phyloP scores from a whole-genome alignment of 345 rosid genomes.

The Draba incana region DNA sequence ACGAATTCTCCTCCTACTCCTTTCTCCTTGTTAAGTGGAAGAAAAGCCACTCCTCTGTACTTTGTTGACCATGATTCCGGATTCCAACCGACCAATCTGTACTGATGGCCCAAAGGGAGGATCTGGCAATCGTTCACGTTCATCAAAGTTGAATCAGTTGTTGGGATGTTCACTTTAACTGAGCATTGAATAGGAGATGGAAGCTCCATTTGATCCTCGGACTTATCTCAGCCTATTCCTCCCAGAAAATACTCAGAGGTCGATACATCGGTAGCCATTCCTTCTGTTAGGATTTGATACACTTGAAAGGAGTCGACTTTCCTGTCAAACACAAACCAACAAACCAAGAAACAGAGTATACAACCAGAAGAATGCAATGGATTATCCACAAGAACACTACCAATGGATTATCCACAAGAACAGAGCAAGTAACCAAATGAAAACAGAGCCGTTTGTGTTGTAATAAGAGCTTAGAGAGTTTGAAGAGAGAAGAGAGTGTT shows the following conservation, averaged over 20 bases:
- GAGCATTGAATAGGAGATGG: slow-evolving; percentile 17
- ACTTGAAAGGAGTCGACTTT: too few relatives aligned
- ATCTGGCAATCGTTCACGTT: not conserved
- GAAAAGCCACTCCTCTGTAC: not conserved
- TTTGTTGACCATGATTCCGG: not conserved
- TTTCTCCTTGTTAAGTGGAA: not conserved
- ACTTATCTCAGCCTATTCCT: not conserved
- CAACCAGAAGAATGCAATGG: too few relatives aligned
- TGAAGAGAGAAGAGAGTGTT: too few relatives aligned
- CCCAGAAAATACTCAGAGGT: not conserved
- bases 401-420: too few relatives aligned
- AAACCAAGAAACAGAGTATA: too few relatives aligned
- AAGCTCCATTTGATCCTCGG: not conserved
- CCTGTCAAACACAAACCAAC: too few relatives aligned
- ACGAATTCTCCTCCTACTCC: slow-evolving; percentile 1
- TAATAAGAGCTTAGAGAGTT: too few relatives aligned
- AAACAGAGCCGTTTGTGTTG: too few relatives aligned
- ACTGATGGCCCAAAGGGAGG: slow-evolving; percentile 16
- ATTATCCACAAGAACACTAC: too few relatives aligned
- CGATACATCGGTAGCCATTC: too few relatives aligned
- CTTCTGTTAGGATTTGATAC: too few relatives aligned
- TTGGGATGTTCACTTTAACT: not conserved
- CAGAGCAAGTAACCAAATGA: too few relatives aligned
- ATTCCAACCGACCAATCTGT: not conserved
- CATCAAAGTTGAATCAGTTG: slow-evolving; percentile 1